Conservation (phyloP, 306 rosid genomes). For the Prunus dulcis region DNA sequence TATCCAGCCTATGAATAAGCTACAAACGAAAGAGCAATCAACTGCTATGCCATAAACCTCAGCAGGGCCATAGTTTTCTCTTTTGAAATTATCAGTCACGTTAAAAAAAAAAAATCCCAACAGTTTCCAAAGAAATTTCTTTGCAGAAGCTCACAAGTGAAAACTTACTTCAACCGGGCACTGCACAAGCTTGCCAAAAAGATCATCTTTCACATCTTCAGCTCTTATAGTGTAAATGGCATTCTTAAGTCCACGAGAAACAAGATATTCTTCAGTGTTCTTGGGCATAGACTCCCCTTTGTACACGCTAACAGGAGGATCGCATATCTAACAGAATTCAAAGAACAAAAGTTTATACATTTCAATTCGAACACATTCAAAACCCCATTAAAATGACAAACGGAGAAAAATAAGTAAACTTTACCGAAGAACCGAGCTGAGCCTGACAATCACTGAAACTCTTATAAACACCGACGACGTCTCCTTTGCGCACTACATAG, state of each 20-base stretch:
- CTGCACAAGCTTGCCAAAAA: constrained; percentile 61
- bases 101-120: too few species aligned
- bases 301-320: constrained; percentile 87
- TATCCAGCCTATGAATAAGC: too few species aligned
- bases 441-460: constrained; percentile 68
- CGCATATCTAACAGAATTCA: constrained; percentile 53
- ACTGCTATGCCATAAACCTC: too few species aligned
- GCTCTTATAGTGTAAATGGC: constrained; percentile 76
- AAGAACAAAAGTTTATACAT: neutral
- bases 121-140: neutral
- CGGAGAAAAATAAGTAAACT: constrained; percentile 9
- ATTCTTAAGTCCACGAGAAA: constrained; percentile 68
- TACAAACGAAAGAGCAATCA: too few species aligned
- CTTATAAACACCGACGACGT: constrained; percentile 65
- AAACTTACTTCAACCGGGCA: constrained; percentile 60
- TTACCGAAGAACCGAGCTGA: constrained; percentile 82
- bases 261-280: constrained; percentile 62
- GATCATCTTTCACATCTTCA: constrained; percentile 64
- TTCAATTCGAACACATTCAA: neutral
- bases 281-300: constrained; percentile 67
- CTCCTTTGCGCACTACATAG: constrained; percentile 85
- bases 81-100: too few species aligned
- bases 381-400: neutral
- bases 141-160: neutral
- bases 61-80: too few species aligned